These are phyloP conservation scores for Talaromyces rugulosus DNA, from an alignment of 2,329 filamentous ascomycete genomes.

Conservation along the genomic window DNA sequence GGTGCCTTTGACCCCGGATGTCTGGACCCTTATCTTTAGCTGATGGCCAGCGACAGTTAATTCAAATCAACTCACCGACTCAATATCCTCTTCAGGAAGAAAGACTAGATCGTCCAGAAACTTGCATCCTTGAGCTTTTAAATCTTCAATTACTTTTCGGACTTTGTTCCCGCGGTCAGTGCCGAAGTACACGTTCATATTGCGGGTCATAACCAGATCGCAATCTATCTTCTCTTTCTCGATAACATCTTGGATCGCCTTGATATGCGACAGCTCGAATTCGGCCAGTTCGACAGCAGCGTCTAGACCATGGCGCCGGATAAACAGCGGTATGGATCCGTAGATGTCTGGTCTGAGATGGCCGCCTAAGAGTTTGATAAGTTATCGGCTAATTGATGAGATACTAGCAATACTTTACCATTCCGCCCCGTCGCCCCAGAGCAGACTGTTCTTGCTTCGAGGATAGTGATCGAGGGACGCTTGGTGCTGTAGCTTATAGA, in stretches of 20 bases:
- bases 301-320: constrained; percentile 32
- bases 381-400: not conserved
- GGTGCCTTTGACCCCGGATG: constrained; percentile 39
- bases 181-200: constrained; percentile 40
- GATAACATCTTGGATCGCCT: constrained; percentile 38
- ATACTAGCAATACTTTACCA: constrained; percentile 20
- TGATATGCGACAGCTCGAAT: constrained; percentile 41
- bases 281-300: constrained; percentile 37
- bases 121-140: constrained; percentile 25
- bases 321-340: constrained; percentile 34
- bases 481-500: not conserved
- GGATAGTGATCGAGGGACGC: constrained; percentile 5
- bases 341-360: constrained; percentile 44
- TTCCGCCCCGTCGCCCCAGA: constrained; percentile 41
- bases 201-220: constrained; percentile 40
- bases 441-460: constrained; percentile 26
- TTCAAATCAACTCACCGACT: constrained; percentile 20
- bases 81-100: constrained; percentile 23
- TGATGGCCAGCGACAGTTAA: not conserved
- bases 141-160: constrained; percentile 24
- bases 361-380: constrained; percentile 22
- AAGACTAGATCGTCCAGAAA: constrained; percentile 29
- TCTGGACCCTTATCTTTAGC: constrained; percentile 12
- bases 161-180: constrained; percentile 26
- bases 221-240: constrained; percentile 43